Evolutionary conservation across 1,139 yeast species (phyloP), one percentile per base, ranked within the genome.

Genomic region (Candida tropicalis): DNA sequence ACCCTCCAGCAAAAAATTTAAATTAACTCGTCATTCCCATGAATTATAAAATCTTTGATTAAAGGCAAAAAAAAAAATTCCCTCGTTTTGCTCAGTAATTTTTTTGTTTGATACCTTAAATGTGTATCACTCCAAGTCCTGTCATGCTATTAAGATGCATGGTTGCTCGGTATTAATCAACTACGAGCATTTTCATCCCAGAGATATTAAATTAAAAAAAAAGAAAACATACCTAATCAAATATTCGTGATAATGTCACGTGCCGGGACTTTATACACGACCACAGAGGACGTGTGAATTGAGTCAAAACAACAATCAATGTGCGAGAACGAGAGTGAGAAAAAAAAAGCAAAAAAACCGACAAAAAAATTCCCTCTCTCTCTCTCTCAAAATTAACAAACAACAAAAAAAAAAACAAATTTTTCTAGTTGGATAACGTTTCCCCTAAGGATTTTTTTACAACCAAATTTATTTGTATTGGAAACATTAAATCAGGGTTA

Each of bases 241-340:
- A 16, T 10, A 29, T 18, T 16, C 10, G 12, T 16, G n/a, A 16
- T 16, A 16, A 13, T 16, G 22, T 29, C 34, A 29, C 34, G 34
- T 29, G 34, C 9, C 4, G 12, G 16, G 15, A 7, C 7, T 3
- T 2, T 7, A 10, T 25, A 8, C 34, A 37, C 34, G 35, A 38
- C 31, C 10, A 9, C n/a, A 9, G 5, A 5, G 16, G 15, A 6
- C 34, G 34, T 29, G 34, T 16, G 7, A 16, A 29, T 13, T 16
- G 23, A 16, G 7, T n/a, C 20, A 29, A 29, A 29, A 29, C 34
- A 29, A 29, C 34, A 29, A 29, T 13, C 34, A 16, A 29, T 9
- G 34, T 23, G 35, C 13, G 40, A 31, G 38, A 27, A 16, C 10
- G 36, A 33, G 35, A 39, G 35, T 12, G n/a, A n/a, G 12, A 36